Conservation (phyloP, 176 grass and related monocot species). For the Dactylis glomerata region DNA sequence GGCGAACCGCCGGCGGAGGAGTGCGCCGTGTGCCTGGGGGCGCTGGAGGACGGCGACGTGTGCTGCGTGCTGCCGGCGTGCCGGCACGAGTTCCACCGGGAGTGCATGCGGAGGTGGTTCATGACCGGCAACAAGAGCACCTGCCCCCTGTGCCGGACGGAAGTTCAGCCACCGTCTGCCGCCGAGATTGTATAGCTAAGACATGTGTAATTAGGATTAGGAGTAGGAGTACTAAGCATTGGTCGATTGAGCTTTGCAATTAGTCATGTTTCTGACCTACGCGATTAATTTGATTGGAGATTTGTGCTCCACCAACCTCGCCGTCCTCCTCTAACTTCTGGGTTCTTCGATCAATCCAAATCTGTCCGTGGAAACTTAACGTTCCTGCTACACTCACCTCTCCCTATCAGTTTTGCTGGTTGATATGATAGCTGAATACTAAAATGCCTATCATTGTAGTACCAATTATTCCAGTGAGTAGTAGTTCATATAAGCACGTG, state of each 20-base stretch:
- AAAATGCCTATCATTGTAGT: not conserved
- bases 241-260: not conserved
- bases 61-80: slow-evolving; percentile 11
- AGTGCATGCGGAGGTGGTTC: not conserved
- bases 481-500: not conserved
- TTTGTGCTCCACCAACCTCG: not conserved
- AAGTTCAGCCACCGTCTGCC: not conserved
- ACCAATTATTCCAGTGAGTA: not conserved
- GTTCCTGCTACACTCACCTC: not conserved
- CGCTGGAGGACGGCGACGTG: not conserved
- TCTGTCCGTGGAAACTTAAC: not conserved
- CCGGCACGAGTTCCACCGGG: slow-evolving; percentile 26
- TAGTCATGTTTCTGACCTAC: not conserved
- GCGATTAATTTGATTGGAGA: too few relatives aligned
- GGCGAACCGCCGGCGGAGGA: not conserved
- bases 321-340: not conserved
- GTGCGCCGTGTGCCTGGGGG: not conserved
- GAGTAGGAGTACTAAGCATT: not conserved
- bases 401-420: not conserved
- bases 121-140: not conserved
- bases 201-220: not conserved
- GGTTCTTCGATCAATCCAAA: not conserved
- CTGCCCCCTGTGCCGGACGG: not conserved
- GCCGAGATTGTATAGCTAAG: not conserved
- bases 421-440: not conserved